Conservation (phyloP, 768 basidiomycete species). For the Solioccasus polychromus region DNA sequence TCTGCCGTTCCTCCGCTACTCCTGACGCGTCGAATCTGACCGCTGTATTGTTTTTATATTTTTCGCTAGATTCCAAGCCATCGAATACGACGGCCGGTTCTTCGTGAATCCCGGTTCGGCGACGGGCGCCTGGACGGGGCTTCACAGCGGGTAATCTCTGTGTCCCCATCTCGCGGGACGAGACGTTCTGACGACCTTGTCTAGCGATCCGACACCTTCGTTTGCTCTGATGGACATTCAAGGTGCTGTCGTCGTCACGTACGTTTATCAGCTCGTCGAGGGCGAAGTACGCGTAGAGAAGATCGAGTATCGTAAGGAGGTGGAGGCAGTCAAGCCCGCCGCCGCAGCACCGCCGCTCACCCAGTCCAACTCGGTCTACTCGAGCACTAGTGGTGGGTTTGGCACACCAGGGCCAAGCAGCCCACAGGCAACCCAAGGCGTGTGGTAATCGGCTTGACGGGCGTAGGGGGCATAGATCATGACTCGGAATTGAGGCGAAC, state of each 20-base stretch:
- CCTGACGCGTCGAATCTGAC: too few species aligned
- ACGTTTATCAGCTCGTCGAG: slow-evolving; percentile 93
- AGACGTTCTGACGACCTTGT: not conserved
- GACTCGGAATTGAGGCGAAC: not conserved
- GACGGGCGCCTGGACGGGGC: slow-evolving; percentile 90
- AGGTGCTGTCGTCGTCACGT: slow-evolving; percentile 94
- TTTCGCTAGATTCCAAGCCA: slow-evolving; percentile 77
- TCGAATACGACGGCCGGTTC: slow-evolving; percentile 88
- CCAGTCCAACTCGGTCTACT: slow-evolving; percentile 32
- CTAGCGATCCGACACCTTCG: slow-evolving; percentile 83
- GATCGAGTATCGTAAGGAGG: slow-evolving; percentile 77
- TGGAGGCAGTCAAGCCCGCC: slow-evolving; percentile 35
- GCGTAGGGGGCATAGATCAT: too few species aligned
- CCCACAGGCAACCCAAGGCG: slow-evolving; percentile 25
- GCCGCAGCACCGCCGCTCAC: slow-evolving; percentile 16
- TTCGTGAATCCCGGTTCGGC: slow-evolving; percentile 96
- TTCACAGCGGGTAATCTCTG: slow-evolving; percentile 10
- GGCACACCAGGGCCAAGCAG: slow-evolving; percentile 23
- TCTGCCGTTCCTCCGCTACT: slow-evolving; percentile 2
- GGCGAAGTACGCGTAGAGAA: slow-evolving; percentile 93
- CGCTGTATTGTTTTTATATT: too few species aligned
- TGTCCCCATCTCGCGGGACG: not conserved
- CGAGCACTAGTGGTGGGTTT: slow-evolving; percentile 24
- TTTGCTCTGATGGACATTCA: slow-evolving; percentile 99
- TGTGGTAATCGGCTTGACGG: slow-evolving; percentile 20